phyloP scores from a whole-genome alignment of 2,329 filamentous ascomycete species.

The Sordariomycetes sp. region DNA sequence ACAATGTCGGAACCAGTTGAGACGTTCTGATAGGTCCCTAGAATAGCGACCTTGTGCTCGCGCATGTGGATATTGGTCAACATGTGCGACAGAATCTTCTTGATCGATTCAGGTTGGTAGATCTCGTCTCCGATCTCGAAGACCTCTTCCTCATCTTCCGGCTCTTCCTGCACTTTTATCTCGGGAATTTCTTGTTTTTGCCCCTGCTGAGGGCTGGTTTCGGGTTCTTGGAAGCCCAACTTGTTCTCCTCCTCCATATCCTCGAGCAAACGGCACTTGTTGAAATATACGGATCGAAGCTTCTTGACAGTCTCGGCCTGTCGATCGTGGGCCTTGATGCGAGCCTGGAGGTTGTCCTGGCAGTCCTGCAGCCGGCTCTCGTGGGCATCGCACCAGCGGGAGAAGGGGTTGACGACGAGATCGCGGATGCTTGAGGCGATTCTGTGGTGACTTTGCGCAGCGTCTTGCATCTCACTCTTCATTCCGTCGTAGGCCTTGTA shows the following conservation, averaged over 20 bases:
- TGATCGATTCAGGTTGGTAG: slow-evolving; percentile 78
- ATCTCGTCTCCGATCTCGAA: slow-evolving; percentile 86
- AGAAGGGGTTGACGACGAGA: slow-evolving; percentile 87
- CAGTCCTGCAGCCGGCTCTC: slow-evolving; percentile 85
- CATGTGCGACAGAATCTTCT: slow-evolving; percentile 82
- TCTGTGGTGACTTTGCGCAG: slow-evolving; percentile 82
- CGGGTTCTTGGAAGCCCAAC: slow-evolving; percentile 86
- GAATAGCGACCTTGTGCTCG: slow-evolving; percentile 89
- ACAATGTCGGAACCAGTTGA: slow-evolving; percentile 88
- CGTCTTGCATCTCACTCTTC: slow-evolving; percentile 85
- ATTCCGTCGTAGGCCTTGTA: slow-evolving; percentile 85
- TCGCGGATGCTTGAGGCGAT: slow-evolving; percentile 95
- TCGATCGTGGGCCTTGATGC: slow-evolving; percentile 87
- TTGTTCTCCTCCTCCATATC: slow-evolving; percentile 98
- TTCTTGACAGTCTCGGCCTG: slow-evolving; percentile 89
- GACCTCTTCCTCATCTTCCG: slow-evolving; percentile 69
- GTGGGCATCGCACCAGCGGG: slow-evolving; percentile 93
- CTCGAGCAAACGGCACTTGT: slow-evolving; percentile 93
- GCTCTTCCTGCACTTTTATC: slow-evolving; percentile 67
- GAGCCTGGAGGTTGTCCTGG: slow-evolving; percentile 83
- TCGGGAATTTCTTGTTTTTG: slow-evolving; percentile 56
- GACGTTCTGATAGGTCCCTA: slow-evolving; percentile 91
- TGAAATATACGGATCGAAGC: slow-evolving; percentile 93
- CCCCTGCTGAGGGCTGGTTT: slow-evolving; percentile 46
- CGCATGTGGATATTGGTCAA: slow-evolving; percentile 77